Base-by-base conservation (phyloP, 495 filamentous ascomycete species). In the Lepraria neglecta region DNA sequence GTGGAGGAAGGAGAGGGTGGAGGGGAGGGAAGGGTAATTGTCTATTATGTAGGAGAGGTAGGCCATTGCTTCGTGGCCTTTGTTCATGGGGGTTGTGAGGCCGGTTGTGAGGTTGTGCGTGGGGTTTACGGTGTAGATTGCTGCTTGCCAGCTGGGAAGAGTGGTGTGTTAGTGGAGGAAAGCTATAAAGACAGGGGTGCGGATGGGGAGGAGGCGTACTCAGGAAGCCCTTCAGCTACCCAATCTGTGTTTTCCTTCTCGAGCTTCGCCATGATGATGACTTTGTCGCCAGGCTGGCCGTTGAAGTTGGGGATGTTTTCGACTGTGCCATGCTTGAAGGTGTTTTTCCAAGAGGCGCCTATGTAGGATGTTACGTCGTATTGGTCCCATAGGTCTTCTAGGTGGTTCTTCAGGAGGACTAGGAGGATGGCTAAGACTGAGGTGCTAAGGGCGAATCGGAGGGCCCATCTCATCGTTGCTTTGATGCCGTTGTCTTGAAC, bases 121-220 rank as follows among this genome's bases (percentile, higher is more conserved):
- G 82, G 79, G 68, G 51, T 89, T 82, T 53, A 81, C 83, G 30
- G 78, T 76, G 68, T 89, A 90, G 45, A 87, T 71, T 57, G 76
- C 75, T 40, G 69, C 67, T 45, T 73, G 71, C 76, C 76, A 79
- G 63, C 77, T 80, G 54, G 33, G 2, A 24, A 24, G 24, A 5
- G 19, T 19, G 5, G 0, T 53, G 54, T 59, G 47, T 56, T 30
- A 56, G 54, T 4, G 30, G 55, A 65, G 60, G 24, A 2, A 24
- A 24, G 24, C 24, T 24, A 6, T 24, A 15, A 17, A 17, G 30
- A 33, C 7, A 3, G 11, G 63, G 60, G 40, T n/a, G 73, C 53
- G 59, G 73, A 72, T 10, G 69, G 69, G 3, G 67, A n/a, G 14
- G 69, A 66, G 0, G 71, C 68, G 53, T 69, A 78, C 76, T 77